Evolutionary conservation across 1,284 basidiomycete genomes (phyloP), one percentile per base, ranked within the genome.

Genomic region (Apiotrichum brassicae): DNA sequence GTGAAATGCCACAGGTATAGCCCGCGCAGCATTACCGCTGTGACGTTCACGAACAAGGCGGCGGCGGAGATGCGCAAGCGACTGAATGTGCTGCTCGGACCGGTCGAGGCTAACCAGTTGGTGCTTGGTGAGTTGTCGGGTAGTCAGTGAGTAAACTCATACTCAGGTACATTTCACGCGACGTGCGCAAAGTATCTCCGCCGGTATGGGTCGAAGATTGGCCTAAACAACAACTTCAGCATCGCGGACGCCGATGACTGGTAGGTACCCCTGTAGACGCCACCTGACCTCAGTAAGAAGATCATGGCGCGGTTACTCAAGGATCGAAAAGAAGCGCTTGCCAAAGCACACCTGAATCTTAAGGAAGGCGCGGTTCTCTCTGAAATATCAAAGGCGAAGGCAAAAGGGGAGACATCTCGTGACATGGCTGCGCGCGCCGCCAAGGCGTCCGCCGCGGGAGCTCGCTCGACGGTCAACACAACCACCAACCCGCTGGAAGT

Each of bases 21-120:
- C 11, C 81, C 86, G 1, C 74, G 76, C 5, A 76, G 82, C 39
- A 85, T 89, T 71, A 85, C 83, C 55, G 85, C 85, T 1, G 86
- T 89, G 3, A 88, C 86, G 0, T 88, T 87, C 68, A 87, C 86
- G 6, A 91, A 91, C 76, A 91, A 92, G 72, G 88, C 90, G 4
- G 88, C 90, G 1, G 84, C 82, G 56, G 90, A 94, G 74, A 92
- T 94, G 90, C 79, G 81, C 53, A 77, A 81, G 56, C 78, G 91
- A 3, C 74, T 95, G 24, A 71, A 74, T 20, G 79, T 78, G 52
- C 74, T 93, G n/a, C 78, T 94, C 23, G 89, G 89, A 3, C 77
- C 79, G 38, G 71, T 79, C 20, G 66, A 70, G 7, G 85, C 84
- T 1, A 74, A 76, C 16, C 74, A 79, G 43, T 76, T 94, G 28